These are phyloP conservation scores for Blastobotrys capitulatus DNA, from an alignment of 1,139 yeast species.

Conservation along the genomic window DNA sequence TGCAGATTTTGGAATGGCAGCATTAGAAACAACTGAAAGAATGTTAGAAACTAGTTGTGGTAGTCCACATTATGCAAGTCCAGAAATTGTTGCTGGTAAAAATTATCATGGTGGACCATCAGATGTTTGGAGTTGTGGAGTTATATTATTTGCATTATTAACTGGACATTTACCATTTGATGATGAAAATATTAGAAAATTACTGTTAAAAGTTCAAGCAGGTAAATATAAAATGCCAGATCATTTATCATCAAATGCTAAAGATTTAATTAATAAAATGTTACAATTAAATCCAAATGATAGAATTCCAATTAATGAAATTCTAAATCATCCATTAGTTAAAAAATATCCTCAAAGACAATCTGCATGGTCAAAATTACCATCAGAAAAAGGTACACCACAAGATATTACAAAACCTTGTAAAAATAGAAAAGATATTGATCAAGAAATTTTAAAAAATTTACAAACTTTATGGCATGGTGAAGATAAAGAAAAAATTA, in stretches of 20 bases:
- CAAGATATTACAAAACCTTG: constrained; percentile 38
- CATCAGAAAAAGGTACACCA: constrained; percentile 7
- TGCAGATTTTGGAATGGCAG: constrained; percentile 99
- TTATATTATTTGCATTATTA: constrained; percentile 82
- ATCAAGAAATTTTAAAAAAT: constrained; percentile 76
- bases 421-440: constrained; percentile 54
- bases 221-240: constrained; percentile 84
- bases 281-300: constrained; percentile 68
- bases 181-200: constrained; percentile 85
- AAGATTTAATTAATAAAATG: constrained; percentile 78
- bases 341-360: constrained; percentile 52
- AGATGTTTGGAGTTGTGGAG: constrained; percentile 99
- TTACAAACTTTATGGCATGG: constrained; percentile 91
- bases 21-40: constrained; percentile 79
- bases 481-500: constrained; percentile 55
- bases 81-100: constrained; percentile 93
- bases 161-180: constrained; percentile 97
- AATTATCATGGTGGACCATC: constrained; percentile 95
- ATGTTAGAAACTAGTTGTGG: constrained; percentile 95
- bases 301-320: constrained; percentile 69
- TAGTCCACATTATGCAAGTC: constrained; percentile 97
- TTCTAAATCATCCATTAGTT: constrained; percentile 73
- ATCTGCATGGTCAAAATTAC: constrained; percentile 4
- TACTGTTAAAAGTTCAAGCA: constrained; percentile 82
- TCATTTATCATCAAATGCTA: constrained; percentile 74